phyloP scores from a whole-genome alignment of 345 rosid genomes.

The Trapa bicornis region DNA sequence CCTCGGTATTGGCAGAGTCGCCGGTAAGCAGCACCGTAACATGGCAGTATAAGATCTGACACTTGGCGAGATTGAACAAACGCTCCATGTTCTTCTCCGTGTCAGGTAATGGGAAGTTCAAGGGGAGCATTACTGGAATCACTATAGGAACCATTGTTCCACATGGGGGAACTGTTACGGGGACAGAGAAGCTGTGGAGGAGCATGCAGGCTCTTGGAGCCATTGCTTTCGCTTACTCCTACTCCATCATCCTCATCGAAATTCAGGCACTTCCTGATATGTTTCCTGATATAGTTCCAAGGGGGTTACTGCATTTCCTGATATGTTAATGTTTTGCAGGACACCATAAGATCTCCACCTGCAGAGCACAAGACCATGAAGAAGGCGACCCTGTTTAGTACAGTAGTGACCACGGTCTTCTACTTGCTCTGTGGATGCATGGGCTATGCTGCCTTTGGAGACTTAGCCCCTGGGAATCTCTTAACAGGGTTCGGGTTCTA shows the following conservation, averaged over 20 bases:
- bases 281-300: too few relatives aligned
- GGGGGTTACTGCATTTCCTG: too few relatives aligned
- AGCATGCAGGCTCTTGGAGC: slow-evolving; percentile 72
- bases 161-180: slow-evolving; percentile 32
- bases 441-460: slow-evolving; percentile 80
- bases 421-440: slow-evolving; percentile 67
- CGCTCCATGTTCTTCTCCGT: background rate
- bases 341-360: slow-evolving; percentile 67
- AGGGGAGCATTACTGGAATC: slow-evolving; percentile 52
- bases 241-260: slow-evolving; percentile 48
- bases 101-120: slow-evolving; percentile 28
- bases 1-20: slow-evolving; percentile 62
- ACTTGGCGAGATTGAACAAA: background rate
- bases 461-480: slow-evolving; percentile 60
- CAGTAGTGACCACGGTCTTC: slow-evolving; percentile 40
- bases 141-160: slow-evolving; percentile 31
- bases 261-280: slow-evolving; percentile 38
- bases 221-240: slow-evolving; percentile 71
- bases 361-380: slow-evolving; percentile 67
- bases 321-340: slow-evolving; percentile 24
- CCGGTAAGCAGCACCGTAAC: slow-evolving; percentile 16
- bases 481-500: slow-evolving; percentile 71
- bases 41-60: background rate
- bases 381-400: slow-evolving; percentile 46
- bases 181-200: slow-evolving; percentile 45